A percentile compares a stretch with the other conserved stretches of the same genome.
Conservation (phyloP, 2,329 filamentous ascomycete species). For the Sclerotinia spermophila region DNA sequence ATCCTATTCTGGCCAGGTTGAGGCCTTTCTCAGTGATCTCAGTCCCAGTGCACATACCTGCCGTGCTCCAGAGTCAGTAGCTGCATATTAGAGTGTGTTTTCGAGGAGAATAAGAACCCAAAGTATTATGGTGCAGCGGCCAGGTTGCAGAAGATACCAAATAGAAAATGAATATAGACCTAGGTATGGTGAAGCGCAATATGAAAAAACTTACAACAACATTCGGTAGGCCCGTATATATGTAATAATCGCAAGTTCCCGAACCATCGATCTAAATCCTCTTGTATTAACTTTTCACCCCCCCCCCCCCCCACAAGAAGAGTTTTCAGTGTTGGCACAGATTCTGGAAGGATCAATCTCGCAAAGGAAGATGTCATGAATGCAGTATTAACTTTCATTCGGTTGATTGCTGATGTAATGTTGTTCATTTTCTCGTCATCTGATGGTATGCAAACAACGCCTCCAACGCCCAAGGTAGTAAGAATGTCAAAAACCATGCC, state of each 20-base stretch:
- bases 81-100: not conserved
- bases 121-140: too few species aligned
- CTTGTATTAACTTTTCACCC: slow-evolving; percentile 76
- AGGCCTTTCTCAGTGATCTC: not conserved
- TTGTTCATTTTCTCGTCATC: slow-evolving; percentile 26
- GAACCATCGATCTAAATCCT: slow-evolving; percentile 42
- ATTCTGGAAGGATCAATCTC: slow-evolving; percentile 79
- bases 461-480: slow-evolving; percentile 24
- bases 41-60: slow-evolving; percentile 4
- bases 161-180: not conserved
- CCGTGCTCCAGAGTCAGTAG: not conserved
- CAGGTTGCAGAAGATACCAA: not conserved
- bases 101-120: not conserved
- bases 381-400: slow-evolving; percentile 24
- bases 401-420: slow-evolving; percentile 22
- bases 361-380: slow-evolving; percentile 26
- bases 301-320: slow-evolving; percentile 83
- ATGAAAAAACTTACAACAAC: slow-evolving; percentile 1
- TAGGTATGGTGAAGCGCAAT: not conserved
- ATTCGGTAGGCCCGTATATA: slow-evolving; percentile 61
- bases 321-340: slow-evolving; percentile 67
- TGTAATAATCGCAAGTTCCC: slow-evolving; percentile 39
- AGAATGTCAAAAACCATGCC: slow-evolving; percentile 26
- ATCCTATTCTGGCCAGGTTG: not conserved
- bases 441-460: slow-evolving; percentile 26